phyloP scores from a whole-genome alignment of 352 stramenopile species.

The Phytophthora chlamydospora region DNA sequence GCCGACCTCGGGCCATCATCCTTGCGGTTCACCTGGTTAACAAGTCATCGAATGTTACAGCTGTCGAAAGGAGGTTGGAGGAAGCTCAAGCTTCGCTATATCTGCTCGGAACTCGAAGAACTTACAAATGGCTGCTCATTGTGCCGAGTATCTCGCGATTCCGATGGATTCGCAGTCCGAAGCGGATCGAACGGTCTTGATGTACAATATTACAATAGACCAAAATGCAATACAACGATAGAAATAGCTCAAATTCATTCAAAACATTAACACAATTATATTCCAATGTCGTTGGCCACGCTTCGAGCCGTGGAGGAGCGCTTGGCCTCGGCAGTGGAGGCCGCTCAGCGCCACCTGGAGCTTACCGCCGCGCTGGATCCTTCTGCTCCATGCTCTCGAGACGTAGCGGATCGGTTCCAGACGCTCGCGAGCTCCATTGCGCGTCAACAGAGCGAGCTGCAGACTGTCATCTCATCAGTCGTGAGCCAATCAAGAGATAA shows the following conservation, averaged over 20 bases:
- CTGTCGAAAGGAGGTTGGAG: constrained; percentile 1
- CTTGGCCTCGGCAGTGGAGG: background rate
- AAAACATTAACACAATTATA: too few species aligned
- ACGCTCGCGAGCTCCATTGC: constrained; percentile 1
- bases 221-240: too few species aligned
- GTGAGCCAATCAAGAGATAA: background rate
- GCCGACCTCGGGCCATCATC: too few species aligned
- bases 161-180: constrained; percentile 9
- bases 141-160: constrained; percentile 1
- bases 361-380: background rate
- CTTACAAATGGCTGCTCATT: constrained; percentile 6
- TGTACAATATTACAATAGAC: constrained; percentile 5
- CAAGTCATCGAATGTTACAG: too few species aligned
- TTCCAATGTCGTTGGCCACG: constrained; percentile 3
- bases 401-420: background rate
- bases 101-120: constrained; percentile 6
- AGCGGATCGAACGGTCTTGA: background rate
- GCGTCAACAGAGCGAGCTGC: constrained; percentile 1
- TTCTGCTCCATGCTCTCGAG: background rate
- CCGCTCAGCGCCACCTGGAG: background rate
- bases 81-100: background rate
- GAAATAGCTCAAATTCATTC: too few species aligned
- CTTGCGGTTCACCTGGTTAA: constrained; percentile 1
- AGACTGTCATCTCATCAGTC: background rate
- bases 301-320: background rate